Percentiles rank a stretch among this genome's conserved stretches.
phyloP scores from a whole-genome alignment of 768 basidiomycete species.

The Kondoa subrosea region DNA sequence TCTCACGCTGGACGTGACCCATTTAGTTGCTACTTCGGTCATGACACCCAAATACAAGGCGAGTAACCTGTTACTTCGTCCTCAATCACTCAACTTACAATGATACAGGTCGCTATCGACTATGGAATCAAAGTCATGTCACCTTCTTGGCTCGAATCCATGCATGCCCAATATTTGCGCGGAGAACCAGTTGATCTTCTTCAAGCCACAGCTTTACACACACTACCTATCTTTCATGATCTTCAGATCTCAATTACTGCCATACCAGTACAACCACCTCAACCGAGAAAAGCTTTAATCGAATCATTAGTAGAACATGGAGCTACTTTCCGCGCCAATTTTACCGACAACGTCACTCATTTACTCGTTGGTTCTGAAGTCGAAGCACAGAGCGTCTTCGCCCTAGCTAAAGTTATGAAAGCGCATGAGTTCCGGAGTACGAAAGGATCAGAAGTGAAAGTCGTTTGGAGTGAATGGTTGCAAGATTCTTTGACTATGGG shows the following conservation, averaged over 20 bases:
- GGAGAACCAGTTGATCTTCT: background rate
- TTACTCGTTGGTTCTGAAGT: background rate
- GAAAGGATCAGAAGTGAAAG: background rate
- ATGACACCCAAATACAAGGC: constrained; percentile 4
- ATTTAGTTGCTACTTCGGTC: background rate
- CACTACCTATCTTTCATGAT: background rate
- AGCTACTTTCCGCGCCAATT: background rate
- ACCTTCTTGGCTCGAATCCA: background rate
- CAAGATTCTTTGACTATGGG: background rate
- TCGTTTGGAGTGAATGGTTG: constrained; percentile 7
- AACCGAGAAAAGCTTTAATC: background rate
- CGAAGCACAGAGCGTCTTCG: background rate
- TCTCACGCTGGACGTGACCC: constrained; percentile 6
- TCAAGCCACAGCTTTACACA: background rate
- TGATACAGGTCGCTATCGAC: background rate
- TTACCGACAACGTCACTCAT: background rate
- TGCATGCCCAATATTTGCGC: background rate
- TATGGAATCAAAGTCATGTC: background rate
- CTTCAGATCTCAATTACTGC: constrained; percentile 3
- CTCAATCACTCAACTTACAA: no score
- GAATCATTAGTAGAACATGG: background rate
- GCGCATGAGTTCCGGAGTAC: background rate
- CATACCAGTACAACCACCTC: background rate
- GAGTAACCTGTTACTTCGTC: background rate
- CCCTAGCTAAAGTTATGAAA: background rate